A percentile compares a stretch with the other conserved stretches of the same genome.
phyloP scores from a whole-genome alignment of 352 stramenopile species.

The Globisporangium parvum region DNA sequence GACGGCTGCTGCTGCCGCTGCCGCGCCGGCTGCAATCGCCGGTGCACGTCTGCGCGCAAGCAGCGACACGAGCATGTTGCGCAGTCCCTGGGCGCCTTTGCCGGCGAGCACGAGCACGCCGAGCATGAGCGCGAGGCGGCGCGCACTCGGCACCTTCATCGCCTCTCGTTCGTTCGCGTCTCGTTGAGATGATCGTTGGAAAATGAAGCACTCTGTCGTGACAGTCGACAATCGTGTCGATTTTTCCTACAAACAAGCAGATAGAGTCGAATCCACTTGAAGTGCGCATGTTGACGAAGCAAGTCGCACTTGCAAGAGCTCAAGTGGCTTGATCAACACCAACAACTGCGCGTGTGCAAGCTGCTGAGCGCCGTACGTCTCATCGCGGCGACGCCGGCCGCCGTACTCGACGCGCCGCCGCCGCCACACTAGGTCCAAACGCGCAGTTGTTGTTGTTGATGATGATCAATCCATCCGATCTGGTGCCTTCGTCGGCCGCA shows the following conservation, averaged over 20 bases:
- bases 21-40: slow-evolving; percentile 7
- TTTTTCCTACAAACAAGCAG: background rate
- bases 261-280: background rate
- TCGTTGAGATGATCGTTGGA: background rate
- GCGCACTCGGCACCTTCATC: slow-evolving; percentile 20
- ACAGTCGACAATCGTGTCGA: background rate
- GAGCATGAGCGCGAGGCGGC: slow-evolving; percentile 29
- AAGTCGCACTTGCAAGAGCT: too few species aligned
- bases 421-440: too few species aligned
- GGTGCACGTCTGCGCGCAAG: slow-evolving; percentile 8
- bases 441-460: too few species aligned
- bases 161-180: background rate
- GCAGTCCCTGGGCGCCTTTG: slow-evolving; percentile 27
- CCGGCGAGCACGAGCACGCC: slow-evolving; percentile 34
- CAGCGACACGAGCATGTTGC: slow-evolving; percentile 16
- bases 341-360: too few species aligned
- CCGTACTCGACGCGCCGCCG: too few species aligned
- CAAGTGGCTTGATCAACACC: background rate
- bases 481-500: background rate
- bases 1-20: slow-evolving; percentile 7
- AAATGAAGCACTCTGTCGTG: background rate
- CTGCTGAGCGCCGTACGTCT: too few species aligned
- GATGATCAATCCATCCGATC: background rate
- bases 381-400: too few species aligned
- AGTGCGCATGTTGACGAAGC: background rate